Evolutionary conservation across 257 asterid species (phyloP).

Genomic region (Coffea eugenioides): DNA sequence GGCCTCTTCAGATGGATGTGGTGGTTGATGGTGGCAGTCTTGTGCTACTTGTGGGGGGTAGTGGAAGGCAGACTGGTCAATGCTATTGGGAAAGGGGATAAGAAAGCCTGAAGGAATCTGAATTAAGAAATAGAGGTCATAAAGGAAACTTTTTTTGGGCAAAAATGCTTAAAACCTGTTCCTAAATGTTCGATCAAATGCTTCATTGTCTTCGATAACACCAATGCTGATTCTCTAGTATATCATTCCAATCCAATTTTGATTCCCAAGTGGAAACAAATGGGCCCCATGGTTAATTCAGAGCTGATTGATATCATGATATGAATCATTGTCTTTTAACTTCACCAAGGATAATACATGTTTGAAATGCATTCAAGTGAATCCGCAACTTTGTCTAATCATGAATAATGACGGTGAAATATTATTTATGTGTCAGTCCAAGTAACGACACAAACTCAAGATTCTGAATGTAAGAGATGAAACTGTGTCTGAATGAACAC

Average conservation of each 20-base stretch:
- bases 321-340: background rate
- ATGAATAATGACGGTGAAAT: background rate
- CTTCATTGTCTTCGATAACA: background rate
- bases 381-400: background rate
- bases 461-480: background rate
- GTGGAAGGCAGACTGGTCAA: background rate
- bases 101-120: background rate
- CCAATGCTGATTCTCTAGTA: background rate
- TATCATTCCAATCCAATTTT: background rate
- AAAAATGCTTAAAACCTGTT: background rate
- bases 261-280: background rate
- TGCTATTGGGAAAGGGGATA: background rate
- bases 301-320: background rate
- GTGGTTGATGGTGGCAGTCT: background rate
- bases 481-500: background rate
- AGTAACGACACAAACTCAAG: too few species aligned
- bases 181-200: too few species aligned
- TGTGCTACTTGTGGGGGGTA: background rate
- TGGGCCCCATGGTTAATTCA: too few species aligned
- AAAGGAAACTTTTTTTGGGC: background rate
- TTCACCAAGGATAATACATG: background rate
- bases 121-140: background rate
- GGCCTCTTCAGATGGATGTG: background rate
- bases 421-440: background rate
- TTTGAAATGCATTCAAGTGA: background rate